Evolutionary conservation across 306 rosid species (phyloP), one percentile per base, ranked within the genome.

Genomic region (Lablab purpureus): DNA sequence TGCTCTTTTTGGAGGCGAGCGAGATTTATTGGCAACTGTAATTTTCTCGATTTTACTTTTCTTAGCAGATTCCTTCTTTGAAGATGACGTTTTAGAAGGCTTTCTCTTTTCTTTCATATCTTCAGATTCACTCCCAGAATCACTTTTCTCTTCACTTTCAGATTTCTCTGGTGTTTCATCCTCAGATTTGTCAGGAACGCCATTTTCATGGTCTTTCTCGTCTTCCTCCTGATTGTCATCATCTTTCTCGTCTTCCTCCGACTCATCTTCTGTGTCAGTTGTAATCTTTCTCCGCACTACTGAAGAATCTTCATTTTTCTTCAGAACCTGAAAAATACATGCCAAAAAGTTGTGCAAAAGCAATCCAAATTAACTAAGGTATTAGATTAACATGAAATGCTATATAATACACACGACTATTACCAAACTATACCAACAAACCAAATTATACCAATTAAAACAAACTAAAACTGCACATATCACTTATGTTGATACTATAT

Each of bases 101-200:
- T 81, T 66, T 52, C 71, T 90, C 63, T 41, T 80, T 66, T 75
- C 84, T 70, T 80, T 82, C 56, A 41, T 77, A 79, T 90, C 92
- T 77, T 86, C 89, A 81, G 94, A 91, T 79, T 93, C 99, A 76
- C 85, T 90, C 52, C 80, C 96, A 77, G 93, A 86, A 34, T 90
- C 96, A 80, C 40, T 84, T 80, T 81, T 85, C 49, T 85, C 89
- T 79, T 89, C 97, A 78, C 97, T 91, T 77, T 74, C 93, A 67
- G 92, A 89, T 77, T 81, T 84, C 84, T 90, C 92, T 6, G 82
- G 87, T 28, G 43, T 78, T 76, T 91, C 96, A 55, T 93, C 98
- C 63, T 95, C 97, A 45, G 94, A 93, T 76, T 93, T 90, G n/a
- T 87, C 98, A 5, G 82, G 78, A 51, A 86, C 75, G 30, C 88